Evolutionary conservation across 1,284 basidiomycete genomes (phyloP).

Genomic region (Ustilago hordei): DNA sequence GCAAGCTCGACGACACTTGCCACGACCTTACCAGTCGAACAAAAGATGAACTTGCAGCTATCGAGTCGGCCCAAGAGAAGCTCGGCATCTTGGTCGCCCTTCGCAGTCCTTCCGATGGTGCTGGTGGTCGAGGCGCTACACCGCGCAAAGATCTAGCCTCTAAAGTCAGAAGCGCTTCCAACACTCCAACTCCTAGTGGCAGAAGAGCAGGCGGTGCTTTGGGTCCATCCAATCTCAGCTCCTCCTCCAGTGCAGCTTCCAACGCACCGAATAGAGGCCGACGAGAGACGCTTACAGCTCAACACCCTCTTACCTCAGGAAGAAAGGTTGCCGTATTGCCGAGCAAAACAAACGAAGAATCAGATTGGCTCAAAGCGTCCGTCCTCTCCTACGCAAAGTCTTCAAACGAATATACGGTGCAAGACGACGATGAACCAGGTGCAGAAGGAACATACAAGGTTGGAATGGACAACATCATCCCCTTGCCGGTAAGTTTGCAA

Average conservation of each 20-base stretch:
- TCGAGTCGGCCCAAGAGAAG: slow-evolving; percentile 60
- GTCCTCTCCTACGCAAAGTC: slow-evolving; percentile 42
- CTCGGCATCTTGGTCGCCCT: slow-evolving; percentile 59
- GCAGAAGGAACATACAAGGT: slow-evolving; percentile 52
- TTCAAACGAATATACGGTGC: slow-evolving; percentile 45
- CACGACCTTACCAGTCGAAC: slow-evolving; percentile 46
- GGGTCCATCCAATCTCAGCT: slow-evolving; percentile 29
- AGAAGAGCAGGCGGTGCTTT: slow-evolving; percentile 21
- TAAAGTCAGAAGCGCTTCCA: slow-evolving; percentile 25
- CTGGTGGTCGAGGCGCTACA: slow-evolving; percentile 26
- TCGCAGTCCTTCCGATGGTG: slow-evolving; percentile 40
- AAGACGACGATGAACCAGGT: slow-evolving; percentile 51
- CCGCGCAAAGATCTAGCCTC: slow-evolving; percentile 37
- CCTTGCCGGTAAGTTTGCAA: slow-evolving; percentile 57
- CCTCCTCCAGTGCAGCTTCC: slow-evolving; percentile 16
- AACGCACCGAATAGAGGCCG: slow-evolving; percentile 16
- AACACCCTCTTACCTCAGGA: slow-evolving; percentile 42
- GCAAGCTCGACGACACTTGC: slow-evolving; percentile 48
- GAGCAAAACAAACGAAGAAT: slow-evolving; percentile 41
- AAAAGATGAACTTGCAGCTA: slow-evolving; percentile 56
- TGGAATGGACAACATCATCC: slow-evolving; percentile 59
- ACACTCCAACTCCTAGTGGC: slow-evolving; percentile 35
- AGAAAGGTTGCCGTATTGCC: slow-evolving; percentile 47
- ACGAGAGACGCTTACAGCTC: slow-evolving; percentile 37
- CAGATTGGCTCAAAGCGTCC: slow-evolving; percentile 52